Evolutionary conservation across 78 protist genomes (phyloP), one percentile per base, ranked within the genome.

Genomic region (Isochrysis galbana): DNA sequence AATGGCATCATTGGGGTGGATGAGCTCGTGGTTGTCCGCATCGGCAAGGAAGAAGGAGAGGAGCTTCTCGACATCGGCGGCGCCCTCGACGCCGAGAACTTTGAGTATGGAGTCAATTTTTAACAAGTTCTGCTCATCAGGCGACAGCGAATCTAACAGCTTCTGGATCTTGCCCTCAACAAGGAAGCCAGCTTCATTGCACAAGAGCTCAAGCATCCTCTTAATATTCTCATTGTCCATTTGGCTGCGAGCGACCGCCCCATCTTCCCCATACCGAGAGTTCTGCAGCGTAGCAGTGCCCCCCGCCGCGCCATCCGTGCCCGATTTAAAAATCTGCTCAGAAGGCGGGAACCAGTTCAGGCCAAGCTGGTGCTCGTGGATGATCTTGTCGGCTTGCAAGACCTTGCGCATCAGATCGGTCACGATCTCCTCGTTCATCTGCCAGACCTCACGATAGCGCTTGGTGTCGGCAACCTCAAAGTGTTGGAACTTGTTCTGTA

Each of bases 281-380:
- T 11, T 77, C 39, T 7, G 41, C 34, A 19, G 22, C 23, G 23
- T 77, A 7, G 22, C 34, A 7, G 7, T 11, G 23, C 90, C 32
- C n/a, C 26, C 25, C 32, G n/a, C 42, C 74, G 34, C 74, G 34
- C 34, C 74, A 5, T 67, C 74, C 44, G 44, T 17, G 2, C 41
- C 80, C 80, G 80, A 10, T 21, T 44, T 1, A 23, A 90, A 47
- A 25, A 42, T 36, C 17, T 36, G 38, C 23, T 70, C 48, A 0
- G 61, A 61, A 2, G 48, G 67, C 22, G 67, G 55, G 47, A 17
- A 47, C 98, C 96, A 96, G 38, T 61, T 2, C 42, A 94, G 93
- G 34, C 95, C 95, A 29, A 95, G 93, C 90, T 92, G 95, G 45
- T 95, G 95, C 90, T 95, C 97, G 47, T 51, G 91, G 89, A 97